Evolutionary conservation across 129 eudicot species (phyloP).

Genomic region (Arctium lappa): DNA sequence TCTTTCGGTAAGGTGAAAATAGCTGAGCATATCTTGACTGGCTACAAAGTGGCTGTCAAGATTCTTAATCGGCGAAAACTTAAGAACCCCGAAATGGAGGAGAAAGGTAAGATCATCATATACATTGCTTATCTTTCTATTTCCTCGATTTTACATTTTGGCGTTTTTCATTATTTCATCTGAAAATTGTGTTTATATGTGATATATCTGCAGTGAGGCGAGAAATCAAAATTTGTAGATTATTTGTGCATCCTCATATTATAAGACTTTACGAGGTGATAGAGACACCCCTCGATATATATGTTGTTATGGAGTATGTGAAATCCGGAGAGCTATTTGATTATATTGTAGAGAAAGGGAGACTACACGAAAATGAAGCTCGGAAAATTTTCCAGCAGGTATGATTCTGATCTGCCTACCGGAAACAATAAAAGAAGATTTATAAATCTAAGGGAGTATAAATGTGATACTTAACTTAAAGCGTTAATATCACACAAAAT

Average conservation of each 20-base stretch:
- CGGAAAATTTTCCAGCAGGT: conserved; percentile 85
- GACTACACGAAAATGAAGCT: conserved; percentile 83
- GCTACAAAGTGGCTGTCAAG: conserved; percentile 73
- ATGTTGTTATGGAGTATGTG: conserved; percentile 86
- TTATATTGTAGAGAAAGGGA: conserved; percentile 89
- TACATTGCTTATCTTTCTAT: not conserved
- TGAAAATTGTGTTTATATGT: not conserved
- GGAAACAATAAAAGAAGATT: not conserved
- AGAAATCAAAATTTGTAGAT: conserved; percentile 72
- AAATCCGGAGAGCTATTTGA: conserved; percentile 85
- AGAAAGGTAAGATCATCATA: conserved; percentile 43
- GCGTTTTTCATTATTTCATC: not conserved
- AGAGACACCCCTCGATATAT: conserved; percentile 83
- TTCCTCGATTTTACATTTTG: not conserved
- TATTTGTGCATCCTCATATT: conserved; percentile 86
- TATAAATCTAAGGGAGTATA: not conserved
- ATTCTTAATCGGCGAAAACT: conserved; percentile 68
- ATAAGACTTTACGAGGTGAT: conserved; percentile 90
- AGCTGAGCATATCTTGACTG: conserved; percentile 62
- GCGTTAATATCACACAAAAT: not conserved
- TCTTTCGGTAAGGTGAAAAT: conserved; percentile 73
- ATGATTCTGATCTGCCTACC: not conserved
- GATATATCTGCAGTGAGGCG: conserved; percentile 57
- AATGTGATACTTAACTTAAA: not conserved
- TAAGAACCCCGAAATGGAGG: conserved; percentile 61